phyloP scores from a whole-genome alignment of 2,329 filamentous ascomycete genomes.

The Cryphonectria radicalis region DNA sequence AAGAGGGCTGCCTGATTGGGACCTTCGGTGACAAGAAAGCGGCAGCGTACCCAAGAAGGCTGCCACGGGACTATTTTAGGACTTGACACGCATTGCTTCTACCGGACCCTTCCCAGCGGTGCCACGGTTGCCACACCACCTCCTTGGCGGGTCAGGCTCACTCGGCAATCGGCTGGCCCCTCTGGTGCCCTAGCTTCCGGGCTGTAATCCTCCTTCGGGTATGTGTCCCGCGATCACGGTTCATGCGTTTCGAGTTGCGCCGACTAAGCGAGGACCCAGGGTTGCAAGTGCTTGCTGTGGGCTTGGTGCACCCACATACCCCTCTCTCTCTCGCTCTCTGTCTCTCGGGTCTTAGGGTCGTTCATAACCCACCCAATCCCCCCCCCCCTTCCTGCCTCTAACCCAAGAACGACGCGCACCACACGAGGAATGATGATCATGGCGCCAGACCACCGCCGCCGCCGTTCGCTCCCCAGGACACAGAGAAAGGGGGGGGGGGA shows the following conservation, averaged over 20 bases:
- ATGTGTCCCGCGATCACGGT: conserved; percentile 27
- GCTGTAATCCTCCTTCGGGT: conserved; percentile 23
- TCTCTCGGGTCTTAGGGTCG: neutral
- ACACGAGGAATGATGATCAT: neutral
- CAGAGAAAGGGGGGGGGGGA: too few relatives aligned
- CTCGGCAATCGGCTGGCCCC: conserved; percentile 29
- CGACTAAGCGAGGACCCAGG: conserved; percentile 17
- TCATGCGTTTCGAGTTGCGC: conserved; percentile 27
- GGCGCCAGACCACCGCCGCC: neutral
- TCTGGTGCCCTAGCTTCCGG: conserved; percentile 21
- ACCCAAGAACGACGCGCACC: neutral
- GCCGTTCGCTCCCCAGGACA: neutral
- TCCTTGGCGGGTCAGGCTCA: conserved; percentile 7
- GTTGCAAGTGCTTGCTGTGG: conserved; percentile 17
- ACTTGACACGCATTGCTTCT: conserved; percentile 21
- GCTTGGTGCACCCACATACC: conserved; percentile 3
- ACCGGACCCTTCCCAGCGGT: conserved; percentile 14
- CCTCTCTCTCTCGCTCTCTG: neutral
- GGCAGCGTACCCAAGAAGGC: neutral
- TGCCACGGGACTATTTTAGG: conserved; percentile 14
- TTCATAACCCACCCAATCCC: neutral
- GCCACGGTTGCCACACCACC: conserved; percentile 15
- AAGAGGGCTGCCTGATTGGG: neutral
- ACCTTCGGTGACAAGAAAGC: neutral
- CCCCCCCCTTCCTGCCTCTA: neutral